Evolutionary conservation across 352 stramenopile genomes (phyloP).

Genomic region (Stramenopiles sp.): DNA sequence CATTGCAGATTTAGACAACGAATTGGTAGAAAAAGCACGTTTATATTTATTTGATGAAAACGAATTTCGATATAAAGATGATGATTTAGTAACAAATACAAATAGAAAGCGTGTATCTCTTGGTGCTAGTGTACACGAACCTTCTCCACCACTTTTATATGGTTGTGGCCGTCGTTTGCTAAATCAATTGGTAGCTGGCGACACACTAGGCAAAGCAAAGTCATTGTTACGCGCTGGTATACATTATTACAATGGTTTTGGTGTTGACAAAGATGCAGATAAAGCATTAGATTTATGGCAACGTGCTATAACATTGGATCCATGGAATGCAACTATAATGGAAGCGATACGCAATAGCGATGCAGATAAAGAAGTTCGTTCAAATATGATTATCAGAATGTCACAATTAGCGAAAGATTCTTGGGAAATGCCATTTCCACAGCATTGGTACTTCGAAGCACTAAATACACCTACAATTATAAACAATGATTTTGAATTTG

Average conservation of each 20-base stretch:
- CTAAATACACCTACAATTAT: background rate
- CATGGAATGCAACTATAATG: background rate
- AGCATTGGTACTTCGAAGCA: background rate
- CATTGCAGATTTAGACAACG: background rate
- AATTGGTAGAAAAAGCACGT: background rate
- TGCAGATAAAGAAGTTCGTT: background rate
- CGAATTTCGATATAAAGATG: background rate
- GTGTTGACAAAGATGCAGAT: background rate
- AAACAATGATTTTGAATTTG: background rate
- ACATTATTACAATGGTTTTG: background rate
- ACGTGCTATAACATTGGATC: background rate
- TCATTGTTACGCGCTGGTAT: background rate
- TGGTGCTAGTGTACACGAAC: background rate
- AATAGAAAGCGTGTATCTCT: background rate
- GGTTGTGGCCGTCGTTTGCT: background rate
- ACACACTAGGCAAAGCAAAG: background rate
- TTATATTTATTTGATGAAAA: background rate
- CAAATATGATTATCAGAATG: background rate
- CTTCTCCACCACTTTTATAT: background rate
- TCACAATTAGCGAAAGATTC: background rate
- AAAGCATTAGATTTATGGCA: background rate
- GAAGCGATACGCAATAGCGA: background rate
- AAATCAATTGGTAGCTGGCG: background rate
- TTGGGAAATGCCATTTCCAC: background rate
- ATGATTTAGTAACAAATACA: background rate